These are phyloP conservation scores for Cladosporium oxysporum DNA, from an alignment of 2,329 filamentous ascomycete genomes.

Conservation along the genomic window DNA sequence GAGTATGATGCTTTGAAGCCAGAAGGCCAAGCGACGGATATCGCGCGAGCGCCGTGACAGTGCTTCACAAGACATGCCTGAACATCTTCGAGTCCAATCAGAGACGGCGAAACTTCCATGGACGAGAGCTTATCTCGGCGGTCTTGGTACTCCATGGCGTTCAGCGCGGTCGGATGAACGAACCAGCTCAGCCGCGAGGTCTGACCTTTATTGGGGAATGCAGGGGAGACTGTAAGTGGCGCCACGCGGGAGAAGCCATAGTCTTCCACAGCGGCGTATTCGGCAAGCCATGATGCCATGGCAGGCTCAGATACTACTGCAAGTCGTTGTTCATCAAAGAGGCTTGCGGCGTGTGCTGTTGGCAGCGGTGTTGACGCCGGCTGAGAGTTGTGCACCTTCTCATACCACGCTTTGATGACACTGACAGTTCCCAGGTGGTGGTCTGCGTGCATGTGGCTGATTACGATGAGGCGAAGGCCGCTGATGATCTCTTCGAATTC, in stretches of 20 bases:
- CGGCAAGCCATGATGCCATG: slow-evolving; percentile 75
- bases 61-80: slow-evolving; percentile 71
- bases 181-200: slow-evolving; percentile 38
- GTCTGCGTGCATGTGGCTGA: slow-evolving; percentile 94
- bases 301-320: slow-evolving; percentile 68
- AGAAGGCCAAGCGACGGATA: slow-evolving; percentile 73
- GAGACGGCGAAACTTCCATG: slow-evolving; percentile 34
- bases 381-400: slow-evolving; percentile 51
- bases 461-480: slow-evolving; percentile 81
- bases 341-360: neutral
- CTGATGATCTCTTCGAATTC: slow-evolving; percentile 71
- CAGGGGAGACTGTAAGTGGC: slow-evolving; percentile 48
- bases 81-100: slow-evolving; percentile 66
- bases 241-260: slow-evolving; percentile 67
- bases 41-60: slow-evolving; percentile 76
- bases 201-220: slow-evolving; percentile 23
- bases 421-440: slow-evolving; percentile 86
- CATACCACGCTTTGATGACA: slow-evolving; percentile 79
- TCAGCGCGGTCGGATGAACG: slow-evolving; percentile 32
- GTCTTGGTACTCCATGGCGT: slow-evolving; percentile 25
- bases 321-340: slow-evolving; percentile 41
- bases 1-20: slow-evolving; percentile 90
- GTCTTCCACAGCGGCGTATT: slow-evolving; percentile 78
- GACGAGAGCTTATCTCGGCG: slow-evolving; percentile 31
- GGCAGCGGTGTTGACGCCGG: slow-evolving; percentile 28